A percentile compares a stretch with the other conserved stretches of the same genome.
Conservation (phyloP, 129 eudicot genomes). For the Sambucus nigra region DNA sequence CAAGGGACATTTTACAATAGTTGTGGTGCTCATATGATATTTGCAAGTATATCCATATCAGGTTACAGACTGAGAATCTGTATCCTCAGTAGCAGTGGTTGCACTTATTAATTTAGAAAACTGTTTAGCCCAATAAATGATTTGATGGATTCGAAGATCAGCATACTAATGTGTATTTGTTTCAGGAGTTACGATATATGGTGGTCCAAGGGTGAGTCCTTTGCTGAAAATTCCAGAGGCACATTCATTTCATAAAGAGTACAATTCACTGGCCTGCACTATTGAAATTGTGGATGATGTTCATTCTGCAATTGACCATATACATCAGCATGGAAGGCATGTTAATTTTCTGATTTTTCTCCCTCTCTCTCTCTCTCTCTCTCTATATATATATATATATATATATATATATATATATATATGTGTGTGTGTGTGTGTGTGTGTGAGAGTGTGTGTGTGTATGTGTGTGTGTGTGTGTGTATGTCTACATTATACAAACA, state of each 20-base stretch:
- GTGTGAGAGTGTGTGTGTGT: constrained; percentile 2
- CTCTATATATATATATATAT: too few relatives aligned
- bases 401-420: too few relatives aligned
- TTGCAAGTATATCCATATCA: too few relatives aligned
- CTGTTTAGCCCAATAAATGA: not conserved
- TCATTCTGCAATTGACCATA: constrained; percentile 88
- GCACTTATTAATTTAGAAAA: not conserved
- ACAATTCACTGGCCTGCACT: constrained; percentile 81
- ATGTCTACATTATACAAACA: too few relatives aligned
- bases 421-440: too few relatives aligned
- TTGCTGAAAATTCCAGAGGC: constrained; percentile 65
- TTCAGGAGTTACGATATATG: constrained; percentile 74
- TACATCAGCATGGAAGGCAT: constrained; percentile 90
- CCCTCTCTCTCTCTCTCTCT: too few relatives aligned
- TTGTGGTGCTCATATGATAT: too few relatives aligned
- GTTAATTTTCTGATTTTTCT: constrained; percentile 9
- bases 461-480: not conserved
- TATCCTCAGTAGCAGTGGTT: not conserved
- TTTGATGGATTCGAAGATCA: constrained; percentile 1
- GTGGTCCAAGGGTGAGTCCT: constrained; percentile 75
- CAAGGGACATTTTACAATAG: too few relatives aligned
- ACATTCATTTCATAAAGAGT: constrained; percentile 71
- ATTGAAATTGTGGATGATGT: constrained; percentile 95
- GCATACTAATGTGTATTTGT: constrained; percentile 5
- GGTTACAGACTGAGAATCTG: too few relatives aligned